Evolutionary conservation across 441 rosid species (phyloP).

Genomic region (Flueggea neowawraea): DNA sequence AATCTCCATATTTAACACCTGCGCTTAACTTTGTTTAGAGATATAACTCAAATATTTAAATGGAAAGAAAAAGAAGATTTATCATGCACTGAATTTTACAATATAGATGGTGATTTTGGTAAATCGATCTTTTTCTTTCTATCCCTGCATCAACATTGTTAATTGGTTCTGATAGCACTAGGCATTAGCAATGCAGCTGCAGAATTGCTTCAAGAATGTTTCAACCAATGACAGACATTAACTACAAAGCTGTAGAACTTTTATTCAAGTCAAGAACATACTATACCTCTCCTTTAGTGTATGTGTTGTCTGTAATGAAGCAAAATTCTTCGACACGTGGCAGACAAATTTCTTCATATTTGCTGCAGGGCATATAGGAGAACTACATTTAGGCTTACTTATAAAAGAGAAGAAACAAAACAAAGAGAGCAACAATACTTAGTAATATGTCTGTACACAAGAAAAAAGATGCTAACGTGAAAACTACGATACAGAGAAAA

Average conservation of each 20-base stretch:
- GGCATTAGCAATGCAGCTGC: too few species aligned
- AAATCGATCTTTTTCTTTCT: too few species aligned
- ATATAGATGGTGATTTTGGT: neutral
- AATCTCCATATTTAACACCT: constrained; percentile 84
- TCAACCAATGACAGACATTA: too few species aligned
- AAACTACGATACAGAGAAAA: neutral
- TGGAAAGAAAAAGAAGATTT: neutral
- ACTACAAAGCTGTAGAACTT: too few species aligned
- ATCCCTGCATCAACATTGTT: too few species aligned
- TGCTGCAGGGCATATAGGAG: constrained; percentile 38
- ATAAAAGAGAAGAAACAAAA: neutral
- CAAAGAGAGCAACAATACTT: neutral
- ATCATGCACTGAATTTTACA: too few species aligned
- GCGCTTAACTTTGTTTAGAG: constrained; percentile 20
- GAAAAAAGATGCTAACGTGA: neutral
- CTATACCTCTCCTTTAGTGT: constrained; percentile 39
- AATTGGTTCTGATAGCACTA: too few species aligned
- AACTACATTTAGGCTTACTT: constrained; percentile 12
- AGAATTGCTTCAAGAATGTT: too few species aligned
- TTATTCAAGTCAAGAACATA: neutral
- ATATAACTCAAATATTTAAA: constrained; percentile 6
- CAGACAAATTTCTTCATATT: constrained; percentile 74
- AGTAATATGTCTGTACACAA: neutral
- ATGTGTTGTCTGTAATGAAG: constrained; percentile 51
- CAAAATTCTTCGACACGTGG: constrained; percentile 50